Base-by-base conservation (phyloP, 2,329 filamentous ascomycete genomes). In the Pseudonectria buxi region DNA sequence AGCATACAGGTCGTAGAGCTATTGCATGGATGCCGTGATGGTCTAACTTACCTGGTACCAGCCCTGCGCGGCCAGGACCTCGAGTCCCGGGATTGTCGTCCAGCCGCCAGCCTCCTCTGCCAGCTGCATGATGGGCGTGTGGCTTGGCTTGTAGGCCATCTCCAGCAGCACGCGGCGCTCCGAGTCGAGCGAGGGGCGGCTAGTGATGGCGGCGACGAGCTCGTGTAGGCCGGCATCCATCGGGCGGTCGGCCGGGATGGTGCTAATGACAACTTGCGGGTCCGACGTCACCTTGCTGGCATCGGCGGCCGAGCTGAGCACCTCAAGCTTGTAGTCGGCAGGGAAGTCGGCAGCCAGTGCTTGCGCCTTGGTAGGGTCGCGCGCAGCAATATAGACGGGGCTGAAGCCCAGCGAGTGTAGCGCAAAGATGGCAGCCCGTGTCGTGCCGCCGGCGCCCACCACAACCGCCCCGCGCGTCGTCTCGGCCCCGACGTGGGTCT, bases 81-180 rank as follows among this genome's bases (percentile, higher is more conserved):
- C 92, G 26, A 95, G 63, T 0, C 92, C 92, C 7, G 87, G 81
- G 43, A 96, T 82, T 2, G 83, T 87, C 37, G 67, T 73, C 92
- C 92, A 98, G 3, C 82, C 81, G 10, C 57, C 57, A 10, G 76
- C 75, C 47, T 83, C 75, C 50, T 79, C 72, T 3, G 89, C 90
- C 56, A 95, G 67, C 56, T 84, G 74, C 80, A 96, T 95, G 47
- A 95, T 63, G 7, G 82, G 76, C 4, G 92, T 98, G 34, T 85
- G 74, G 0, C 75, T 69, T 14, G 92, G 92, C 62, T 90, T 94
- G 62, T 98, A 98, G 2, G 92, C 90, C 89, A 98, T 95, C 61
- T 98, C 92, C 4, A 96, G 65, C 41, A 96, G 63, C 10, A 92
- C 75, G 14, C 75, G 73, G 16, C 62, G 63, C 6, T 62, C 62